phyloP scores from a whole-genome alignment of 2,329 filamentous ascomycete species.

The Tolypocladium endophyticum region DNA sequence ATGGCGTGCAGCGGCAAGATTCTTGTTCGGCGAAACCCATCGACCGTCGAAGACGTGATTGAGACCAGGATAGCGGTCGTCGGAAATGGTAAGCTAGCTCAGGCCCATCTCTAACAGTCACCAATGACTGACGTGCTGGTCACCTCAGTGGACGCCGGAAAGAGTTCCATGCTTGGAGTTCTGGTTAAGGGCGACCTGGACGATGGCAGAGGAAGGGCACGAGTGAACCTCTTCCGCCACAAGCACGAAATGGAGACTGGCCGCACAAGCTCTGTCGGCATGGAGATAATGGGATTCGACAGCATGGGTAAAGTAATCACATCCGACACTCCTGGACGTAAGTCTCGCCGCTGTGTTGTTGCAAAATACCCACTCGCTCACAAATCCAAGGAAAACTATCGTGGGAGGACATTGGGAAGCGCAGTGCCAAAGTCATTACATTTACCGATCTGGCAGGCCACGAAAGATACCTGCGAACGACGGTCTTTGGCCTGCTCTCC shows the following conservation, averaged over 20 bases:
- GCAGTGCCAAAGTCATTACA: slow-evolving; percentile 90
- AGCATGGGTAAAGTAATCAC: slow-evolving; percentile 72
- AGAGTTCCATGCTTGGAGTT: slow-evolving; percentile 91
- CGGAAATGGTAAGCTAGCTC: slow-evolving; percentile 58
- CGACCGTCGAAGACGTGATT: slow-evolving; percentile 74
- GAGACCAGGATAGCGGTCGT: slow-evolving; percentile 96
- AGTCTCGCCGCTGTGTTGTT: slow-evolving; percentile 19
- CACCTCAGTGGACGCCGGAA: slow-evolving; percentile 73
- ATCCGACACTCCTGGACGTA: slow-evolving; percentile 73
- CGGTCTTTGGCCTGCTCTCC: slow-evolving; percentile 87
- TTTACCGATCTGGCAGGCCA: slow-evolving; percentile 95
- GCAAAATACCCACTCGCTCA: neutral
- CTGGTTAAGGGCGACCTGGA: slow-evolving; percentile 92
- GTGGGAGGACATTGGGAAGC: slow-evolving; percentile 95
- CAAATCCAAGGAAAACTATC: slow-evolving; percentile 49
- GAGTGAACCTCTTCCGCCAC: slow-evolving; percentile 92
- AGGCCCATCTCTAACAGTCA: neutral
- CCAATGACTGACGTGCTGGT: slow-evolving; percentile 4
- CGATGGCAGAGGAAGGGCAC: slow-evolving; percentile 84
- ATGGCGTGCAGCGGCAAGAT: slow-evolving; percentile 76
- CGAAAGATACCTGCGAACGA: slow-evolving; percentile 89
- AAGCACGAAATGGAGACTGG: slow-evolving; percentile 97
- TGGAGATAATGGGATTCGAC: slow-evolving; percentile 99
- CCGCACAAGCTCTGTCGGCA: slow-evolving; percentile 88
- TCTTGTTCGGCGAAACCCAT: slow-evolving; percentile 65